These are phyloP conservation scores for Lentinula sp. DNA, from an alignment of 768 basidiomycete genomes.

Conservation along the genomic window DNA sequence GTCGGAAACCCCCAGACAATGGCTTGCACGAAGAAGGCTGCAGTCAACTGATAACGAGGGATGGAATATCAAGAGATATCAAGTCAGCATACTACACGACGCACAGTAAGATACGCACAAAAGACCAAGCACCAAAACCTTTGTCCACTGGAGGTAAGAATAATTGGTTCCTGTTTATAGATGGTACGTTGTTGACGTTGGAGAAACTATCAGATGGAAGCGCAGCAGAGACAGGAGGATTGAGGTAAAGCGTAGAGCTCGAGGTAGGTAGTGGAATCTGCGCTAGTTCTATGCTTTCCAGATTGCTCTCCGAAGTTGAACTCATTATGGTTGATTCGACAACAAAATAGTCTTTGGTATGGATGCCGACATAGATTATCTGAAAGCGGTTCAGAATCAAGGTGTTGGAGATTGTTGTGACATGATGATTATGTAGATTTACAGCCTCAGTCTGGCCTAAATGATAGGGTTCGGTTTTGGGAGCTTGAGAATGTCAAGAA, in stretches of 20 bases:
- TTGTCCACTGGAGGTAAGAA: constrained; percentile 16
- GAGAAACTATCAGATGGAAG: not conserved
- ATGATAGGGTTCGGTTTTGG: too few relatives aligned
- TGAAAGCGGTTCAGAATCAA: too few relatives aligned
- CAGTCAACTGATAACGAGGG: constrained; percentile 14
- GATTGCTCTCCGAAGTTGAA: not conserved
- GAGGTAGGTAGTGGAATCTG: not conserved
- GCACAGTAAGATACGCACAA: constrained; percentile 11
- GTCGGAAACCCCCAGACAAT: constrained; percentile 24
- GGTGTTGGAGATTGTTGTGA: too few relatives aligned
- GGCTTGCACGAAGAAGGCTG: constrained; percentile 19
- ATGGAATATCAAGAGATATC: not conserved
- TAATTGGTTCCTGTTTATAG: constrained; percentile 7
- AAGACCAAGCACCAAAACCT: constrained; percentile 21
- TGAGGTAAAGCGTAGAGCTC: not conserved
- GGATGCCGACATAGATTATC: too few relatives aligned
- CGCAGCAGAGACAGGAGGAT: not conserved
- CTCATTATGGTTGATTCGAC: not conserved
- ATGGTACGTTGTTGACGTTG: not conserved
- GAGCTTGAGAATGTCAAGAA: too few relatives aligned
- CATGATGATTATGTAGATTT: too few relatives aligned
- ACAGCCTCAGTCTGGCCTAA: too few relatives aligned
- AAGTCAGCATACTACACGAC: not conserved
- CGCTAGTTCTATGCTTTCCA: not conserved
- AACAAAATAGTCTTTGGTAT: not conserved